These are phyloP conservation scores for Ceratocystis diversiconidia DNA, from an alignment of 2,329 filamentous ascomycete genomes.

Conservation along the genomic window DNA sequence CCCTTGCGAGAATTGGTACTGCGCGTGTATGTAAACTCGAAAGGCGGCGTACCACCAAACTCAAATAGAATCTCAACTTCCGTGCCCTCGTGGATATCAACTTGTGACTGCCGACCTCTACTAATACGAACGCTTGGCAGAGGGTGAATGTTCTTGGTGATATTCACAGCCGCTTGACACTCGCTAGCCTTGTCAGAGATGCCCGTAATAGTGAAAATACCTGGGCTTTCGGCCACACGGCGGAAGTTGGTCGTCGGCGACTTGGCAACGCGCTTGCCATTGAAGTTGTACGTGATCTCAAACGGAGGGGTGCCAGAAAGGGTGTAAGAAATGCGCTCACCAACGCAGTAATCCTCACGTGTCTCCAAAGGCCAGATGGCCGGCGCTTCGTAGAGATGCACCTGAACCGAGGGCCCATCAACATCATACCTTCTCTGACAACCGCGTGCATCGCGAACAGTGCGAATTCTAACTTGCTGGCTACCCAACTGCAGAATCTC, in stretches of 20 bases:
- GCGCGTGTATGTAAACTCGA: slow-evolving; percentile 93
- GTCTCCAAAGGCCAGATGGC: slow-evolving; percentile 79
- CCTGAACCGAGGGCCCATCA: slow-evolving; percentile 63
- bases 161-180: slow-evolving; percentile 65
- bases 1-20: slow-evolving; percentile 73
- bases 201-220: slow-evolving; percentile 73
- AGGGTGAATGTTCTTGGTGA: slow-evolving; percentile 75
- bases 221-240: slow-evolving; percentile 81
- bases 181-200: slow-evolving; percentile 78
- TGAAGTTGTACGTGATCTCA: slow-evolving; percentile 82
- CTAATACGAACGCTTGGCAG: slow-evolving; percentile 85
- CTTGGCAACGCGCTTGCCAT: slow-evolving; percentile 66
- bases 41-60: slow-evolving; percentile 89
- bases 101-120: slow-evolving; percentile 62
- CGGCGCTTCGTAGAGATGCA: slow-evolving; percentile 85
- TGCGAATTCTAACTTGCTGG: slow-evolving; percentile 76
- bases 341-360: slow-evolving; percentile 81
- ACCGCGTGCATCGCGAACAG: slow-evolving; percentile 73
- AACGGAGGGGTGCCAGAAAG: slow-evolving; percentile 85
- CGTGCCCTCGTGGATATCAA: slow-evolving; percentile 94
- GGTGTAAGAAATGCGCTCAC: slow-evolving; percentile 84
- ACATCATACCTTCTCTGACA: slow-evolving; percentile 67
- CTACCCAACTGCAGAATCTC: slow-evolving; percentile 75
- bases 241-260: slow-evolving; percentile 72
- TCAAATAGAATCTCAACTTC: slow-evolving; percentile 88